Percentiles rank a stretch among this genome's conserved stretches.
Evolutionary conservation across 352 stramenopile genomes (phyloP).

Genomic region (Phytophthora cajani): DNA sequence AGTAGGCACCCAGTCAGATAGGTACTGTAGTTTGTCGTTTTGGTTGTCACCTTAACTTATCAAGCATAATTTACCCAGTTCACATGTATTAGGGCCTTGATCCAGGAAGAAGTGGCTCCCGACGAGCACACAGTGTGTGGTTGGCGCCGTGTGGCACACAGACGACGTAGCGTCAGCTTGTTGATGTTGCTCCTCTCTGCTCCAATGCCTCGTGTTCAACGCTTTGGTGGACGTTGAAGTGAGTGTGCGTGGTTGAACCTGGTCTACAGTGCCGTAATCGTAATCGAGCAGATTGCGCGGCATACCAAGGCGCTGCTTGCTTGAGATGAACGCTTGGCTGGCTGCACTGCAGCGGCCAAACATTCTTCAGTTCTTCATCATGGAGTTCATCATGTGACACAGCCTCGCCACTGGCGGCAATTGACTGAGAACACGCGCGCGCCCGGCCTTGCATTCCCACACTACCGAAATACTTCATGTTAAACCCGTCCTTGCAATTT

Average conservation of each 20-base stretch:
- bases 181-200: too few relatives aligned
- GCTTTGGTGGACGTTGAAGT: neutral
- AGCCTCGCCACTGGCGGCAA: neutral
- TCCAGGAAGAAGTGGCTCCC: too few relatives aligned
- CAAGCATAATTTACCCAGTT: conserved; percentile 12
- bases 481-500: conserved; percentile 24
- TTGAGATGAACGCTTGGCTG: too few relatives aligned
- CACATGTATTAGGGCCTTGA: neutral
- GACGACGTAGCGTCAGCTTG: too few relatives aligned
- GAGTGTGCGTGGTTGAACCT: too few relatives aligned
- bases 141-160: too few relatives aligned
- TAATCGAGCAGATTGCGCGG: too few relatives aligned
- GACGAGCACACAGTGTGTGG: too few relatives aligned
- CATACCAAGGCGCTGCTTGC: too few relatives aligned
- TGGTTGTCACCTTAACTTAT: conserved; percentile 19
- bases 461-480: conserved; percentile 34
- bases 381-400: neutral
- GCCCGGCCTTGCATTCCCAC: conserved; percentile 21
- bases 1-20: neutral
- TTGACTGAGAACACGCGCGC: neutral
- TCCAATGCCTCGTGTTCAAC: neutral
- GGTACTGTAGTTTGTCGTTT: conserved; percentile 7
- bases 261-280: too few relatives aligned
- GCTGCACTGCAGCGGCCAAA: too few relatives aligned
- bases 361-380: too few relatives aligned